Base-by-base conservation (phyloP, 2,329 filamentous ascomycete species). In the Botrytis hyacinthi region DNA sequence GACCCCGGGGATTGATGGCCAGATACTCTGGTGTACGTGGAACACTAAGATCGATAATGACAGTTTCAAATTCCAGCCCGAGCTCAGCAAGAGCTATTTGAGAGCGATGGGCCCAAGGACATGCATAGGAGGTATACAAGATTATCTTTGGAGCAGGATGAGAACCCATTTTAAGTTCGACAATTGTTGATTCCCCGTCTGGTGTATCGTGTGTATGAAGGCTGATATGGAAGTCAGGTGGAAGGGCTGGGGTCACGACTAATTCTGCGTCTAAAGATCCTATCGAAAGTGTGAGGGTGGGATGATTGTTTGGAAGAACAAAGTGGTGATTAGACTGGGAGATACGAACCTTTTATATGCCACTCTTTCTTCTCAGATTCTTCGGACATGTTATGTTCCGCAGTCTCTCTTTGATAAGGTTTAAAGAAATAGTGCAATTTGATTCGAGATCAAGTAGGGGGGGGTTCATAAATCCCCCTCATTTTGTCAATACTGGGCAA, bases 101-200 rank as follows among this genome's bases (percentile, higher is more conserved):
- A 1, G 89, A 92, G 51, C 93, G 91, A 80, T 95, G 93, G 26
- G 92, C 92, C 86, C 95, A 98, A 0, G 93, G 95, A 77, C 85
- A 77, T 16, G 46, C 70, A 35, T 74, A 72, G n/a, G 72, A 72
- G 42, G 76, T 73, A 48, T 77, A 77, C 29, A 77, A 35, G 40
- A 70, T 73, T 26, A 75, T 75, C 62, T 74, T 74, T 59, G 74
- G 74, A 57, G 73, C 62, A 60, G 59, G 57, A 60, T 60, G 69
- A 57, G 72, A 62, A 32, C 71, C 66, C 72, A 72, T 75, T 60
- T 75, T 75, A 59, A 72, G 70, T 61, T 59, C 60, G 54, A 65
- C 44, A 54, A 71, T 60, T n/a, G 67, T 73, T 67, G 69, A 71
- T 59, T 73, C 60, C 42, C 67, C 46, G 72, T 71, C 72, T 37